These are phyloP conservation scores for Pezicula carpinea DNA, from an alignment of 2,329 filamentous ascomycete genomes.

Conservation along the genomic window DNA sequence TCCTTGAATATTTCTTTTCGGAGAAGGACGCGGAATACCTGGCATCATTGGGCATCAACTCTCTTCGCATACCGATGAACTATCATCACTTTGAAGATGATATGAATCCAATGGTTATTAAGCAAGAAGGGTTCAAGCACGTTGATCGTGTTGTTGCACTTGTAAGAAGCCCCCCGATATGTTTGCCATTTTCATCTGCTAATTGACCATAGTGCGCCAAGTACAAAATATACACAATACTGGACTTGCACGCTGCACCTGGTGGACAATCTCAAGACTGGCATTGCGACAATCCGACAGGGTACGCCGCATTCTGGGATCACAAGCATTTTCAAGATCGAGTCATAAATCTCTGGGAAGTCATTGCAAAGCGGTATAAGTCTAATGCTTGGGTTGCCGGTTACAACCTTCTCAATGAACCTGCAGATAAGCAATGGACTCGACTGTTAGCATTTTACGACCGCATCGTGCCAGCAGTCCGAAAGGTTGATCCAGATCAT, in stretches of 20 bases:
- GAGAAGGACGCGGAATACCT: slow-evolving; percentile 52
- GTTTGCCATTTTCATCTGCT: not conserved
- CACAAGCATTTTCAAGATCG: slow-evolving; percentile 45
- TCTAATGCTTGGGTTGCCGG: slow-evolving; percentile 41
- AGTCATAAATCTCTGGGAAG: slow-evolving; percentile 42
- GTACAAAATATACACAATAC: slow-evolving; percentile 43
- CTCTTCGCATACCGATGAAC: slow-evolving; percentile 53
- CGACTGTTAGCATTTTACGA: slow-evolving; percentile 41
- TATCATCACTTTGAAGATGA: slow-evolving; percentile 45
- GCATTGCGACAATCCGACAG: slow-evolving; percentile 43
- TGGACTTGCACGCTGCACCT: slow-evolving; percentile 43
- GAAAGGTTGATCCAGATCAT: slow-evolving; percentile 38
- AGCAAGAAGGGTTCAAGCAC: slow-evolving; percentile 40
- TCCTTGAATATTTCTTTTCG: slow-evolving; percentile 52
- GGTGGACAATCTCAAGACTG: slow-evolving; percentile 46
- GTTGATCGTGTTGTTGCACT: slow-evolving; percentile 40
- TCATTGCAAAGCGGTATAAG: slow-evolving; percentile 39
- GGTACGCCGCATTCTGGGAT: slow-evolving; percentile 44
- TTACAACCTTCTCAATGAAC: slow-evolving; percentile 48
- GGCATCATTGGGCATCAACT: slow-evolving; percentile 47
- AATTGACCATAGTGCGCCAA: slow-evolving; percentile 26
- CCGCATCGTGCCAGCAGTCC: slow-evolving; percentile 40
- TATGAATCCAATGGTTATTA: slow-evolving; percentile 40
- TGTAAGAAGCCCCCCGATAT: slow-evolving; percentile 14
- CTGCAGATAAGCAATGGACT: slow-evolving; percentile 40